A percentile compares a stretch with the other conserved stretches of the same genome.
Evolutionary conservation across 192 early-diverging fungal species (phyloP).

Genomic region (Coemansia biformis): DNA sequence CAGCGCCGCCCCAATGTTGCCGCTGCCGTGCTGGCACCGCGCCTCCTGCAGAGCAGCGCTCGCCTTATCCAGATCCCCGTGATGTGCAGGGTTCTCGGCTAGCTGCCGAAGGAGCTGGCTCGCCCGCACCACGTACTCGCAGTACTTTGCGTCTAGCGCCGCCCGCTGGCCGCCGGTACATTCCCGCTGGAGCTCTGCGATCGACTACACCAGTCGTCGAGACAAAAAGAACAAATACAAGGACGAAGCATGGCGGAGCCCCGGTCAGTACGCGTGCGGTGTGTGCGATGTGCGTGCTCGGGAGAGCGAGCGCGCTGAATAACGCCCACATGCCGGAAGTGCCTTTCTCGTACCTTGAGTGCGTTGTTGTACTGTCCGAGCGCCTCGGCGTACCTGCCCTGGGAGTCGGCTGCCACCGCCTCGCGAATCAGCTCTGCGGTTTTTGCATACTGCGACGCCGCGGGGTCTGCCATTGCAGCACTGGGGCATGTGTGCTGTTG

Average conservation of each 20-base stretch:
- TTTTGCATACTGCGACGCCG: conserved; percentile 20
- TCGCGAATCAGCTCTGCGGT: conserved; percentile 25
- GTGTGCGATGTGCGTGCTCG: too few relatives aligned
- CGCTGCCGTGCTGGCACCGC: conserved; percentile 7
- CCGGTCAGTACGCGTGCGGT: too few relatives aligned
- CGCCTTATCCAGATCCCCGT: conserved; percentile 11
- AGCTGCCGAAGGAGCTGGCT: conserved; percentile 18
- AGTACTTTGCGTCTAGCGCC: conserved; percentile 25
- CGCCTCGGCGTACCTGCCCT: conserved; percentile 10
- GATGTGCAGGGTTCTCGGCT: conserved; percentile 6
- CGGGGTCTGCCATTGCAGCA: conserved; percentile 13
- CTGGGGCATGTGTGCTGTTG: too few relatives aligned
- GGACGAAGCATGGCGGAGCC: too few relatives aligned
- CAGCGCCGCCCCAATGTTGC: conserved; percentile 11
- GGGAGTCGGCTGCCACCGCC: conserved; percentile 37
- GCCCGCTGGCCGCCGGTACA: conserved; percentile 1
- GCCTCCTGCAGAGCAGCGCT: conserved; percentile 14
- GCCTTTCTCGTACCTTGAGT: too few relatives aligned
- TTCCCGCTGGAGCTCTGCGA: conserved; percentile 11
- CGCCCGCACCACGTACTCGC: conserved; percentile 34
- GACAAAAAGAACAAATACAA: too few relatives aligned
- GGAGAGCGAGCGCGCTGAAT: too few relatives aligned
- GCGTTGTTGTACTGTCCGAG: conserved; percentile 26
- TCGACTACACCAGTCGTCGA: too few relatives aligned
- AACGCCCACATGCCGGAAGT: too few relatives aligned